phyloP scores from a whole-genome alignment of 2,329 filamentous ascomycete genomes.

The Pseudocercospora eumusae region DNA sequence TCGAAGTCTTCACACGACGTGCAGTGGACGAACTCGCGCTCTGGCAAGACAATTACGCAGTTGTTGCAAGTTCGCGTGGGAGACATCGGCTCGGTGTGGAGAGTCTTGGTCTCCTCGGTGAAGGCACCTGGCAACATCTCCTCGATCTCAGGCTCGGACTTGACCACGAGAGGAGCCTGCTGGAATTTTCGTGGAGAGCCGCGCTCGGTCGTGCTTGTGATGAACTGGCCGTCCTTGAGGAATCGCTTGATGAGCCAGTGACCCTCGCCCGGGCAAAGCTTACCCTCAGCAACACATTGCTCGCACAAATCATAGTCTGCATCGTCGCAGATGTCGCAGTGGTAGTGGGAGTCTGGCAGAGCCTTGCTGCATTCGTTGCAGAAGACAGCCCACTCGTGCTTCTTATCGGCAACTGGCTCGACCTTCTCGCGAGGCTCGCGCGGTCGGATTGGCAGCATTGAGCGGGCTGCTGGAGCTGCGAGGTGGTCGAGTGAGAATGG shows the following conservation, averaged over 20 bases:
- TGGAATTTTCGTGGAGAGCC: slow-evolving; percentile 50
- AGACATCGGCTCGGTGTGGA: slow-evolving; percentile 37
- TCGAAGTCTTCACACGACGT: slow-evolving; percentile 84
- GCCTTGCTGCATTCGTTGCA: slow-evolving; percentile 86
- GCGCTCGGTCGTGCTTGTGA: slow-evolving; percentile 82
- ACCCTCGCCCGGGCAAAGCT: slow-evolving; percentile 72
- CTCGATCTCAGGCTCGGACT: slow-evolving; percentile 39
- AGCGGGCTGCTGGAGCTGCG: slow-evolving; percentile 23
- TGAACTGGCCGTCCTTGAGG: slow-evolving; percentile 73
- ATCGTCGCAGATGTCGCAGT: slow-evolving; percentile 89
- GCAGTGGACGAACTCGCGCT: slow-evolving; percentile 83
- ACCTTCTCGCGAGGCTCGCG: slow-evolving; percentile 34
- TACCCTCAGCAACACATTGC: slow-evolving; percentile 71
- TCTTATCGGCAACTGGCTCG: slow-evolving; percentile 31
- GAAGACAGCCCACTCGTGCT: slow-evolving; percentile 72
- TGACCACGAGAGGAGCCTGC: slow-evolving; percentile 11
- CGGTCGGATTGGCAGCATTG: slow-evolving; percentile 44
- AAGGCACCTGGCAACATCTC: slow-evolving; percentile 49
- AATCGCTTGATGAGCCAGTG: slow-evolving; percentile 96
- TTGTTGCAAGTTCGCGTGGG: slow-evolving; percentile 70
- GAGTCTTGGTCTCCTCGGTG: slow-evolving; percentile 47
- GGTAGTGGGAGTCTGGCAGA: slow-evolving; percentile 82
- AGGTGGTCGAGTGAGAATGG: slow-evolving; percentile 40
- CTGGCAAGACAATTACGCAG: slow-evolving; percentile 65
- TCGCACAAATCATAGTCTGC: slow-evolving; percentile 94